Percentiles rank a stretch among this genome's conserved stretches.
Evolutionary conservation across 169 alveolate genomes (phyloP).

Genomic region (Plasmodium falciparum): DNA sequence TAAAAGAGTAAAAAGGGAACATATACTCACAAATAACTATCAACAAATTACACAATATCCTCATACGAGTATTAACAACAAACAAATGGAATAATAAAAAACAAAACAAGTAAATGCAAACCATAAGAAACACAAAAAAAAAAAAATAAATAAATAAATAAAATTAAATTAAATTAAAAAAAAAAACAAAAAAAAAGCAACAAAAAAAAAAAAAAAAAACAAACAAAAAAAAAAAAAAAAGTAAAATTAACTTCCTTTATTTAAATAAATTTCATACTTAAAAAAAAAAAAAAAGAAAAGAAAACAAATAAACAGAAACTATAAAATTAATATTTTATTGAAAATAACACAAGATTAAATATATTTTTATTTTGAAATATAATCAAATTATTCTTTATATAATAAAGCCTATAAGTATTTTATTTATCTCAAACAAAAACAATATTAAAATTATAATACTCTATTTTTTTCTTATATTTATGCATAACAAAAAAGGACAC

Average conservation of each 20-base stretch:
- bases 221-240: conserved; percentile 9
- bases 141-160: conserved; percentile 11
- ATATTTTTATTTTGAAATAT: too few relatives aligned
- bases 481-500: too few relatives aligned
- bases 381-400: too few relatives aligned
- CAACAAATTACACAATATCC: too few relatives aligned
- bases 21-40: too few relatives aligned
- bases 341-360: too few relatives aligned
- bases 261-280: neutral
- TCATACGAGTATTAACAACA: neutral
- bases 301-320: neutral
- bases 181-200: conserved; percentile 7
- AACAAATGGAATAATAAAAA: conserved; percentile 19
- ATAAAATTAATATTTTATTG: too few relatives aligned
- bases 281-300: neutral
- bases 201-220: neutral
- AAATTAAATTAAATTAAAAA: neutral
- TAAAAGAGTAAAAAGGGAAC: conserved; percentile 10
- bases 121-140: conserved; percentile 10
- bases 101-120: conserved; percentile 22
- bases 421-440: too few relatives aligned
- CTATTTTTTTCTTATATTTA: too few relatives aligned
- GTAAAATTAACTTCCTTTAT: conserved; percentile 9
- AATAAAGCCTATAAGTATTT: too few relatives aligned
- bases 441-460: too few relatives aligned